phyloP scores from a whole-genome alignment of 768 basidiomycete species.

The Tremella fuciformis region DNA sequence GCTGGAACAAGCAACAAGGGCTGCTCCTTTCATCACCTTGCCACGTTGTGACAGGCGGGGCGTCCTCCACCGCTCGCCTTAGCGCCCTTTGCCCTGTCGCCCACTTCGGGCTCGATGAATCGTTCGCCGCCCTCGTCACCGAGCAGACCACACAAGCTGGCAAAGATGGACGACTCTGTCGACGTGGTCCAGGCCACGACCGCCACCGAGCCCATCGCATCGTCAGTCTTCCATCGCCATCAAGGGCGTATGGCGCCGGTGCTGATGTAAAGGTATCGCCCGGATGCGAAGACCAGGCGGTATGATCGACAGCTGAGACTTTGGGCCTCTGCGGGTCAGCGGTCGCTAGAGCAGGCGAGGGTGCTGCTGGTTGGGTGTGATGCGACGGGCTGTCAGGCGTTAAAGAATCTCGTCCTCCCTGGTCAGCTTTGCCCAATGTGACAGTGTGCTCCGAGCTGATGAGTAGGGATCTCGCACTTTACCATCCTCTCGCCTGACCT shows the following conservation, averaged over 20 bases:
- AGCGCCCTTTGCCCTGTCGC: no score
- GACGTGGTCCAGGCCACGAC: slow-evolving; percentile 40
- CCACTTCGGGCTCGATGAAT: slow-evolving; percentile 5
- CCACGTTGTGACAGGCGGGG: no score
- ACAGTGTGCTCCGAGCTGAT: neutral
- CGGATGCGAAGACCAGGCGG: slow-evolving; percentile 80
- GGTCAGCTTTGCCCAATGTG: slow-evolving; percentile 52
- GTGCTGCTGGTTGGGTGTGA: slow-evolving; percentile 76
- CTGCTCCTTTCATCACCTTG: no score
- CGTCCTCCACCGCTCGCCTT: no score
- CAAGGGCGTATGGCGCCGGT: neutral
- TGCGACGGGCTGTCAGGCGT: slow-evolving; percentile 79
- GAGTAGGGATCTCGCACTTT: slow-evolving; percentile 83
- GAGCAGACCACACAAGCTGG: slow-evolving; percentile 36
- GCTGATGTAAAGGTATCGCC: slow-evolving; percentile 57
- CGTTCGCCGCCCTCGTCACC: slow-evolving; percentile 13
- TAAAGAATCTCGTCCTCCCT: slow-evolving; percentile 96
- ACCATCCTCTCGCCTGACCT: slow-evolving; percentile 72
- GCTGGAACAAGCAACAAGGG: no score
- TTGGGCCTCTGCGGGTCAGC: slow-evolving; percentile 91
- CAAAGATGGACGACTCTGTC: slow-evolving; percentile 47
- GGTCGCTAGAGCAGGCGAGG: slow-evolving; percentile 76
- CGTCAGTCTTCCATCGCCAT: slow-evolving; percentile 22
- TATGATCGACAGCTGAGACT: slow-evolving; percentile 95
- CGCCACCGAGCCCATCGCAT: slow-evolving; percentile 35